Percentiles rank a stretch among this genome's conserved stretches.
These are phyloP conservation scores for Delonix regia DNA, from an alignment of 306 rosid species.

Conservation along the genomic window DNA sequence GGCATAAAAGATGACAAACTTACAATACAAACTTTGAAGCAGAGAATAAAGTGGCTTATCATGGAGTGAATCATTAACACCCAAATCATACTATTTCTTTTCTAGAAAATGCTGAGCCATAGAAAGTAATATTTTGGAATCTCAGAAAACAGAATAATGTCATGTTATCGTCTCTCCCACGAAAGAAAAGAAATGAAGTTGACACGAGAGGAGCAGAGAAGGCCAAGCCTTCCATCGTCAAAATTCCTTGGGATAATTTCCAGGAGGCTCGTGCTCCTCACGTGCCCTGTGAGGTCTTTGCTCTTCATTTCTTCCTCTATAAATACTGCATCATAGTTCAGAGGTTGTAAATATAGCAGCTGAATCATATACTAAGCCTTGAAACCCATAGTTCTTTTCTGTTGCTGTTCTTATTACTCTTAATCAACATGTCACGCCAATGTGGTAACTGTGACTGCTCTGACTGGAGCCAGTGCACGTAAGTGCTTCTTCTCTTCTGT, in stretches of 20 bases:
- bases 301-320: slow-evolving; percentile 32
- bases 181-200: not conserved
- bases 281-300: slow-evolving; percentile 32
- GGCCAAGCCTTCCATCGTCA: not conserved
- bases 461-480: slow-evolving; percentile 56
- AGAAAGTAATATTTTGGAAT: not conserved
- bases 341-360: slow-evolving; percentile 29
- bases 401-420: not conserved
- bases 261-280: not conserved
- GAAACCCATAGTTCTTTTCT: not conserved
- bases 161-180: not conserved
- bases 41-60: too few species aligned
- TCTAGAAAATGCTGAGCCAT: too few species aligned
- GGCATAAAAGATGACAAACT: too few species aligned
- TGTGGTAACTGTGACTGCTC: slow-evolving; percentile 59
- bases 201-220: slow-evolving; percentile 7
- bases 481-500: slow-evolving; percentile 34
- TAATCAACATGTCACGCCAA: slow-evolving; percentile 51
- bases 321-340: slow-evolving; percentile 30
- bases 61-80: too few species aligned
- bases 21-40: too few species aligned
- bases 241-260: not conserved
- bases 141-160: not conserved
- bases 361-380: not conserved
- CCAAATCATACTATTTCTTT: too few species aligned